A percentile compares a stretch with the other conserved stretches of the same genome.
These are phyloP conservation scores for Podaxis carcinomalis DNA, from an alignment of 768 basidiomycete genomes.

Conservation along the genomic window DNA sequence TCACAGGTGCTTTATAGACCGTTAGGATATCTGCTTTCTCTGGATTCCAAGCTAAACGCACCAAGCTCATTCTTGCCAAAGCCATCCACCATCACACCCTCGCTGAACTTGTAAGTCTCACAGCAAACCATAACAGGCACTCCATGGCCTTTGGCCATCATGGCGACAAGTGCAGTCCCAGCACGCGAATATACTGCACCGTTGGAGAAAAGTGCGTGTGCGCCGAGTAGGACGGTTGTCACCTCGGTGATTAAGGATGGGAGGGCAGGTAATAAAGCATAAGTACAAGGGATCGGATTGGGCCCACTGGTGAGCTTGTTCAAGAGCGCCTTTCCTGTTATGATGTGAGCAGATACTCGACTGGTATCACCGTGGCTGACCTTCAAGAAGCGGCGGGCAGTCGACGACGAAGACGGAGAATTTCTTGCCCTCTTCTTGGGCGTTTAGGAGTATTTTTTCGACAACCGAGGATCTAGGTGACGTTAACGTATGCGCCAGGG, in stretches of 20 bases:
- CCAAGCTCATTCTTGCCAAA: slow-evolving; percentile 97
- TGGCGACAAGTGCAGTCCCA: slow-evolving; percentile 93
- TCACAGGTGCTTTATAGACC: slow-evolving; percentile 29
- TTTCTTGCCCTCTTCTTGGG: slow-evolving; percentile 65
- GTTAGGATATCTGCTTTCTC: background rate
- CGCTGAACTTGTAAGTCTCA: slow-evolving; percentile 98
- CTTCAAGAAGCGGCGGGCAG: slow-evolving; percentile 92
- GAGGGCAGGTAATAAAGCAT: slow-evolving; percentile 85
- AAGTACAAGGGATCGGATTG: slow-evolving; percentile 76
- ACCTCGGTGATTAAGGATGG: slow-evolving; percentile 77
- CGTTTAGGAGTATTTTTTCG: slow-evolving; percentile 80
- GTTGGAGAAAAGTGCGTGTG: slow-evolving; percentile 92
- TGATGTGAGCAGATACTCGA: background rate
- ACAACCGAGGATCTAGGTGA: slow-evolving; percentile 82
- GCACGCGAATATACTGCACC: slow-evolving; percentile 92
- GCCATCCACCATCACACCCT: slow-evolving; percentile 87
- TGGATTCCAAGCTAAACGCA: slow-evolving; percentile 26
- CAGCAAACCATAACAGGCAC: slow-evolving; percentile 96
- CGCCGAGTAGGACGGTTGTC: slow-evolving; percentile 84
- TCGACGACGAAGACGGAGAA: slow-evolving; percentile 95
- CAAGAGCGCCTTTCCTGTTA: slow-evolving; percentile 73
- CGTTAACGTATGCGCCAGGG: background rate
- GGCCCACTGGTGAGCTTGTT: slow-evolving; percentile 58
- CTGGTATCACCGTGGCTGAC: slow-evolving; percentile 27
- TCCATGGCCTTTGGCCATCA: slow-evolving; percentile 87